Conservation (phyloP, 352 stramenopile species). For the Blastocystis sp. region DNA sequence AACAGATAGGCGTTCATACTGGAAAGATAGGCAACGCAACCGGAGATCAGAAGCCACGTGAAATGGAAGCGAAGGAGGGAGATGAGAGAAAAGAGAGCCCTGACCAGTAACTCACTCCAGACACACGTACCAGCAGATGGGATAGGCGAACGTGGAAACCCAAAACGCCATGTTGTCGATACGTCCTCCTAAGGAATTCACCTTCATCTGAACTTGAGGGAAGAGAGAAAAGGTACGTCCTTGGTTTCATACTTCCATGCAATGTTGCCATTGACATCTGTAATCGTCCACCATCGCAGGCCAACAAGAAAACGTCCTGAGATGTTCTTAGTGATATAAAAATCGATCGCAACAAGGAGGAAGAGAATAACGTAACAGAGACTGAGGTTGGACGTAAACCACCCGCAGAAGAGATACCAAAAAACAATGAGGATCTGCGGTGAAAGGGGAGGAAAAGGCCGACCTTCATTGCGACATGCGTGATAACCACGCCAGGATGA, state of each 20-base stretch:
- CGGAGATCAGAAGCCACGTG: neutral
- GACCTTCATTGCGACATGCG: neutral
- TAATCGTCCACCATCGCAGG: neutral
- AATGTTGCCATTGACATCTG: neutral
- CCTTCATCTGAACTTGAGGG: neutral
- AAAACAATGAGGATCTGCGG: neutral
- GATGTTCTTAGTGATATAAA: slow-evolving; percentile 22
- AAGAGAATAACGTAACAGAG: neutral
- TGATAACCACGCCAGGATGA: neutral
- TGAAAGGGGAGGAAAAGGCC: neutral
- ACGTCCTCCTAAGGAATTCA: neutral
- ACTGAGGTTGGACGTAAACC: neutral
- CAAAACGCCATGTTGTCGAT: neutral
- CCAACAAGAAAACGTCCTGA: neutral
- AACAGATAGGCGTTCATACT: neutral
- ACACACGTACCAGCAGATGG: neutral
- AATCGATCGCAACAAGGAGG: neutral
- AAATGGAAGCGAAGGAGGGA: neutral
- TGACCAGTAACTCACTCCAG: neutral
- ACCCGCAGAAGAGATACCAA: slow-evolving; percentile 1
- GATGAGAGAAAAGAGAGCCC: neutral
- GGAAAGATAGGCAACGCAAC: neutral
- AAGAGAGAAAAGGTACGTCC: neutral
- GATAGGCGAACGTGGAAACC: neutral
- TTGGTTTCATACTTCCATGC: neutral